A percentile compares a stretch with the other conserved stretches of the same genome.
These are phyloP conservation scores for Aspergillus awamori DNA, from an alignment of 2,329 filamentous ascomycete species.

Conservation along the genomic window DNA sequence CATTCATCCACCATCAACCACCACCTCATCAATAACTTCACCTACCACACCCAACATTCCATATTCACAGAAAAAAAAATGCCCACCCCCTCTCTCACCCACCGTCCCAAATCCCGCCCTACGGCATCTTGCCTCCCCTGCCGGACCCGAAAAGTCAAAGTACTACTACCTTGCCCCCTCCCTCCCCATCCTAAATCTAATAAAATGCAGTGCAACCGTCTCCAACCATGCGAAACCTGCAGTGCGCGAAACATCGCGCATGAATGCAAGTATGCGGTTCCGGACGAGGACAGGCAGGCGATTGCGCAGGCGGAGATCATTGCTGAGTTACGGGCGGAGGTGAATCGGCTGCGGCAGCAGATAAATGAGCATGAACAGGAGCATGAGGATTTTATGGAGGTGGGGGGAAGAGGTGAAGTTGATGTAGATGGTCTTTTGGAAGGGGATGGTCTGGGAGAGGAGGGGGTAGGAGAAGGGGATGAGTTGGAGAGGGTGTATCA, in stretches of 20 bases:
- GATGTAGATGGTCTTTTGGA: no score
- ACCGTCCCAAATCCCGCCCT: constrained; percentile 19
- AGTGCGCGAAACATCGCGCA: constrained; percentile 14
- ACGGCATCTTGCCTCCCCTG: constrained; percentile 21
- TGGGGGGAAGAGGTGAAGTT: no score
- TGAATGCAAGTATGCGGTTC: constrained; percentile 22
- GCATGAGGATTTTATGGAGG: no score
- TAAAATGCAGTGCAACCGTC: constrained; percentile 20
- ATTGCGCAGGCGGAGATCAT: constrained; percentile 24
- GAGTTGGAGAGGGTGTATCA: constrained; percentile 19
- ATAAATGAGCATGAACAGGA: no score
- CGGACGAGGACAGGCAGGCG: constrained; percentile 21
- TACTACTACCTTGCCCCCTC: background rate
- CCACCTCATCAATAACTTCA: background rate
- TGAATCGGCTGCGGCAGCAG: background rate
- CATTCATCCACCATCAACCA: background rate
- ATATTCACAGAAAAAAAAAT: no score
- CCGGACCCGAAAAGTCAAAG: constrained; percentile 22
- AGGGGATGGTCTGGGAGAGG: background rate
- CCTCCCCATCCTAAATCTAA: background rate
- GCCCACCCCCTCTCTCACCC: background rate
- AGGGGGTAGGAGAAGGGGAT: constrained; percentile 1
- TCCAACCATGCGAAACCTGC: constrained; percentile 22
- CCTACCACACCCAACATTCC: background rate
- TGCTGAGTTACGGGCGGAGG: constrained; percentile 14